Conservation (phyloP, 371 early-diverging fungal genomes). For the Umbelopsis sp. region DNA sequence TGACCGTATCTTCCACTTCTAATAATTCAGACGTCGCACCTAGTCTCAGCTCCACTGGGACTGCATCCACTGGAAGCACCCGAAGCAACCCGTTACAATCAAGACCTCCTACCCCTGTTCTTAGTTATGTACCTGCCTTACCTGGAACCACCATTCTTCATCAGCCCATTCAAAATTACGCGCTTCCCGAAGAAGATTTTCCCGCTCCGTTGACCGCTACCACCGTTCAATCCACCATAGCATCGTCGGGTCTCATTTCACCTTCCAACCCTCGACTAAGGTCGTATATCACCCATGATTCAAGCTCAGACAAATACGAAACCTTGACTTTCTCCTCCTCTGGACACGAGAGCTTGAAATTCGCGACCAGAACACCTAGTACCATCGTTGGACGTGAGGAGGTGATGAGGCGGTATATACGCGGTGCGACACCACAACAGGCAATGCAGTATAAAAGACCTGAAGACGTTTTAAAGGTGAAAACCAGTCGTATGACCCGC, state of each 20-base stretch:
- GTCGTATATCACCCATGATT: neutral
- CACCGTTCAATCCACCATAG: conserved; percentile 38
- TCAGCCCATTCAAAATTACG: conserved; percentile 23
- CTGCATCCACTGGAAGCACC: conserved; percentile 25
- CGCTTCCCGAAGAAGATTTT: conserved; percentile 32
- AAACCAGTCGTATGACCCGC: conserved; percentile 22
- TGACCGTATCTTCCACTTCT: conserved; percentile 28
- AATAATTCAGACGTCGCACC: conserved; percentile 34
- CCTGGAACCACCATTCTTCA: conserved; percentile 39
- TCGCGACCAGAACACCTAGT: neutral
- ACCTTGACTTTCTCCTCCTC: neutral
- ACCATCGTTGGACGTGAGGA: neutral
- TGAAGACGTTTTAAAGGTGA: neutral
- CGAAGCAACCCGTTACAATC: conserved; percentile 33
- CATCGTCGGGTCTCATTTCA: conserved; percentile 27
- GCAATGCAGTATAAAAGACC: neutral
- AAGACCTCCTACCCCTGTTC: conserved; percentile 40
- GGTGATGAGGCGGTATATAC: conserved; percentile 8
- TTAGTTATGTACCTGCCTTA: conserved; percentile 41
- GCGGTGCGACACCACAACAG: neutral
- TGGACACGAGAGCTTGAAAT: neutral
- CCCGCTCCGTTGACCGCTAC: conserved; percentile 24
- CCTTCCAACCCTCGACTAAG: neutral
- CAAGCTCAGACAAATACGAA: neutral
- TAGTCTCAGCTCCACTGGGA: conserved; percentile 36